Percentiles rank a stretch among this genome's conserved stretches.
phyloP scores from a whole-genome alignment of 140 eudicot genomes.

The Ambrosia hybrid region DNA sequence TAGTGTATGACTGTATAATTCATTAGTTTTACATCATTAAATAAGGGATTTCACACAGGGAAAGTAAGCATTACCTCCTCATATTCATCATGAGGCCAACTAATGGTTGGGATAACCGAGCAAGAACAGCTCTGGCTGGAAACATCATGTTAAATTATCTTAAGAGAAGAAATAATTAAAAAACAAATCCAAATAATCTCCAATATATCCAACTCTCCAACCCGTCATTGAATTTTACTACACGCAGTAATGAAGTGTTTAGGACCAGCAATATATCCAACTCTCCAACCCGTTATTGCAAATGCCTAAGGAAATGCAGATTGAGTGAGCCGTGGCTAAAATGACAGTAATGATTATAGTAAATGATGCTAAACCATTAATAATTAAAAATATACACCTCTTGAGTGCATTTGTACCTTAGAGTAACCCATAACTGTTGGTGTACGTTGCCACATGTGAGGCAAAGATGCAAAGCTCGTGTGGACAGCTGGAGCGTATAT shows the following conservation, averaged over 20 bases:
- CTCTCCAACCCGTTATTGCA: conserved; percentile 99
- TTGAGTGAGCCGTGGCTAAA: background rate
- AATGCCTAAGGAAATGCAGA: conserved; percentile 49
- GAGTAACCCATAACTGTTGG: conserved; percentile 89
- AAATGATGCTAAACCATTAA: background rate
- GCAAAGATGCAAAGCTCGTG: conserved; percentile 96
- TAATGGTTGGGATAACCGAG: too few relatives aligned
- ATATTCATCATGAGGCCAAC: too few relatives aligned
- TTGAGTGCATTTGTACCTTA: conserved; percentile 49
- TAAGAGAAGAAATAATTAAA: too few relatives aligned
- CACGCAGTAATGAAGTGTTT: conserved; percentile 87
- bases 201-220: background rate
- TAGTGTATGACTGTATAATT: too few relatives aligned
- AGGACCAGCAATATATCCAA: conserved; percentile 93
- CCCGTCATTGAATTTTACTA: conserved; percentile 82
- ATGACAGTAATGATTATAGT: background rate
- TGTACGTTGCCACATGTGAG: conserved; percentile 96
- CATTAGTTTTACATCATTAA: too few relatives aligned
- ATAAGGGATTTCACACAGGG: too few relatives aligned
- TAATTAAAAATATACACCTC: background rate
- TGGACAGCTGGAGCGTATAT: conserved; percentile 88
- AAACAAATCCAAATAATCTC: too few relatives aligned
- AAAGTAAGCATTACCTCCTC: too few relatives aligned
- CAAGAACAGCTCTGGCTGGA: too few relatives aligned
- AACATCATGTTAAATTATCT: too few relatives aligned